phyloP scores from a whole-genome alignment of 2,329 filamentous ascomycete species.

The Torrubiella hemipterigena region DNA sequence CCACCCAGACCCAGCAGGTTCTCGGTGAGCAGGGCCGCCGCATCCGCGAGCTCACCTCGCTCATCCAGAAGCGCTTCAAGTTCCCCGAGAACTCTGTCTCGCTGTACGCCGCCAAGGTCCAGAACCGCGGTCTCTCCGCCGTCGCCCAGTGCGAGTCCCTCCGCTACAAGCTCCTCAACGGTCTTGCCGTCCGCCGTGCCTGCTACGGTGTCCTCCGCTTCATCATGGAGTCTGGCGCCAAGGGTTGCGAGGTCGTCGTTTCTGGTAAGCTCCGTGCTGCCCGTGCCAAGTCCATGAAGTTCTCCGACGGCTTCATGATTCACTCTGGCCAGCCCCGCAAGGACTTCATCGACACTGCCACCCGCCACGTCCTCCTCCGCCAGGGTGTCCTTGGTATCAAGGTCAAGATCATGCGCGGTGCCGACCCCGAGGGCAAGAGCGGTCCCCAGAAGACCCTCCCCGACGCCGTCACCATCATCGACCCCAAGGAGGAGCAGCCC shows the following conservation, averaged over 20 bases:
- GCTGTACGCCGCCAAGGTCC: constrained; percentile 99
- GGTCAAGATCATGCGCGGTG: constrained; percentile 99
- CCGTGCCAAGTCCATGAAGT: constrained; percentile 99
- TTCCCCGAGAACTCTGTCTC: constrained; percentile 99
- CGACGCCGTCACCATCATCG: constrained; percentile 98
- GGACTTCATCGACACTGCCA: constrained; percentile 98
- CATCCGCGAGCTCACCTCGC: constrained; percentile 98
- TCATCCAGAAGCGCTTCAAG: constrained; percentile 99
- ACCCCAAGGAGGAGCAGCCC: constrained; percentile 98
- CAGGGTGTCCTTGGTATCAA: constrained; percentile 99
- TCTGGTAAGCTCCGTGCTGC: constrained; percentile 98
- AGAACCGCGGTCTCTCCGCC: constrained; percentile 99
- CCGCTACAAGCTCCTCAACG: constrained; percentile 99
- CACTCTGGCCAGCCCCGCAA: constrained; percentile 99
- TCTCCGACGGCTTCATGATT: constrained; percentile 99
- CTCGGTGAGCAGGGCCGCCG: constrained; percentile 99
- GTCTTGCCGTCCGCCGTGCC: constrained; percentile 93
- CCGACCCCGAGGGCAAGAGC: constrained; percentile 98
- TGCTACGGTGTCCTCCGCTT: constrained; percentile 99
- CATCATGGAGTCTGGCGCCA: constrained; percentile 99
- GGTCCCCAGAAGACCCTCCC: constrained; percentile 95
- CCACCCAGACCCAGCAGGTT: constrained; percentile 99
- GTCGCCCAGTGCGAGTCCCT: constrained; percentile 99
- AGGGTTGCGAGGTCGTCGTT: constrained; percentile 99
- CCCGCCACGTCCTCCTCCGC: constrained; percentile 97